phyloP scores from a whole-genome alignment of 768 basidiomycete genomes.

The Boletus subparvulus region DNA sequence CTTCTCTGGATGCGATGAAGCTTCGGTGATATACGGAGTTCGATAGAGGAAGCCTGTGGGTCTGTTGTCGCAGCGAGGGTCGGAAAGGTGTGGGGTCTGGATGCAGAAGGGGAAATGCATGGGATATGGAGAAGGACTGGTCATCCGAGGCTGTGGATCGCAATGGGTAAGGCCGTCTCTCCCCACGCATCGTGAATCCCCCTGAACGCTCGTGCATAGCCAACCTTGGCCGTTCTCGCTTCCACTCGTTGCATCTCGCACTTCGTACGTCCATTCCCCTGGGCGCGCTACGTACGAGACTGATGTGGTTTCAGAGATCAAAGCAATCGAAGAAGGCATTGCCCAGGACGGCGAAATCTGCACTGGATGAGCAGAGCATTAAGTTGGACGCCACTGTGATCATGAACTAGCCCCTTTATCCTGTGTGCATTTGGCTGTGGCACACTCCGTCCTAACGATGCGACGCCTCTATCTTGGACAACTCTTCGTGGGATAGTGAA shows the following conservation, averaged over 20 bases:
- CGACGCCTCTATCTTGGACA: background rate
- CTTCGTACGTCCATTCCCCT: constrained; percentile 20
- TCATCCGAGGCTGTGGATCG: constrained; percentile 37
- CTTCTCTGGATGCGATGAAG: constrained; percentile 26
- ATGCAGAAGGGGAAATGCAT: constrained; percentile 61
- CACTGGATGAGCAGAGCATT: background rate
- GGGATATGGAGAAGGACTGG: constrained; percentile 37
- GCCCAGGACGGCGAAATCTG: constrained; percentile 13
- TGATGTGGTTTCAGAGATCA: constrained; percentile 26
- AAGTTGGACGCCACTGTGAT: background rate
- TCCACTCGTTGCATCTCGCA: constrained; percentile 32
- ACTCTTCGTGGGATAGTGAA: background rate
- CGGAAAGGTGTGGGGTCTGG: constrained; percentile 62
- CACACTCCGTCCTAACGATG: background rate
- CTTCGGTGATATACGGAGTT: constrained; percentile 43
- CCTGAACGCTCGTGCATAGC: constrained; percentile 10
- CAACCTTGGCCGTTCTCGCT: constrained; percentile 21
- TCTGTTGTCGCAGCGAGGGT: constrained; percentile 44
- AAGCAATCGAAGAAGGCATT: constrained; percentile 30
- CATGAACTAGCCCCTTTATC: background rate
- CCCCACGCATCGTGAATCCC: background rate
- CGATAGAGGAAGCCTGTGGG: constrained; percentile 46
- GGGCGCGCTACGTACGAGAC: background rate
- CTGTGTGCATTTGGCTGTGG: background rate
- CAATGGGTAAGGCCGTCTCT: constrained; percentile 18